These are phyloP conservation scores for Boletus sp. DNA, from an alignment of 1,284 basidiomycete genomes.

Conservation along the genomic window DNA sequence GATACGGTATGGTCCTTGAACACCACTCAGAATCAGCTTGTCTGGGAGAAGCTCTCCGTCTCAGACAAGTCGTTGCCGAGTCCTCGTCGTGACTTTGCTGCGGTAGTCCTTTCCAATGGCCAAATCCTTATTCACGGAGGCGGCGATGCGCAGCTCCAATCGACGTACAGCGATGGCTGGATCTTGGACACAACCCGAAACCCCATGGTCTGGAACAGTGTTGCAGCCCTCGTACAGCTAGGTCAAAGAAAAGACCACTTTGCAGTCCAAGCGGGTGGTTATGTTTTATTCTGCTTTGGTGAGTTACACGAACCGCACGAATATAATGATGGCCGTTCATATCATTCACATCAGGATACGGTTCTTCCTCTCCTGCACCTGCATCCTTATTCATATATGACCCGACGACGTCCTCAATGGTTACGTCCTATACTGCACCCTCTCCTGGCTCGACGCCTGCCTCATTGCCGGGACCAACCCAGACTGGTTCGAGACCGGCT, in stretches of 20 bases:
- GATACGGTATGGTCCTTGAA: conserved; percentile 63
- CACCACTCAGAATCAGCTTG: conserved; percentile 43
- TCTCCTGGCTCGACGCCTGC: conserved; percentile 23
- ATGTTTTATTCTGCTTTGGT: conserved; percentile 80
- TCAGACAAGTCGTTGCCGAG: conserved; percentile 44
- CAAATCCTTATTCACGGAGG: conserved; percentile 77
- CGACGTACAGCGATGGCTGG: conserved; percentile 69
- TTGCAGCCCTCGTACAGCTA: conserved; percentile 49
- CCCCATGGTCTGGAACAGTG: conserved; percentile 54
- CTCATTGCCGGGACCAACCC: conserved; percentile 26
- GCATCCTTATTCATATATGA: conserved; percentile 54
- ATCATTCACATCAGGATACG: conserved; percentile 50
- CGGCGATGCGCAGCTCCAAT: conserved; percentile 54
- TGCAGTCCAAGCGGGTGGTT: conserved; percentile 55
- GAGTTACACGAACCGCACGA: conserved; percentile 27
- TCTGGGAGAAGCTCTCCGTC: conserved; percentile 51
- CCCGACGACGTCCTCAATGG: conserved; percentile 31
- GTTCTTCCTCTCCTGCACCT: conserved; percentile 39
- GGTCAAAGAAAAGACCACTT: conserved; percentile 70
- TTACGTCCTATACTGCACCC: conserved; percentile 33
- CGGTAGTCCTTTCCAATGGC: conserved; percentile 49
- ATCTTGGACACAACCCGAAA: conserved; percentile 57
- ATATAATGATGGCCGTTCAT: conserved; percentile 4
- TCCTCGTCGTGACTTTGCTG: conserved; percentile 67
- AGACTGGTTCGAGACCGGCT: conserved; percentile 20